These are phyloP conservation scores for Coix lacrymajobi DNA, from an alignment of 176 grass and related monocot genomes.

Conservation along the genomic window DNA sequence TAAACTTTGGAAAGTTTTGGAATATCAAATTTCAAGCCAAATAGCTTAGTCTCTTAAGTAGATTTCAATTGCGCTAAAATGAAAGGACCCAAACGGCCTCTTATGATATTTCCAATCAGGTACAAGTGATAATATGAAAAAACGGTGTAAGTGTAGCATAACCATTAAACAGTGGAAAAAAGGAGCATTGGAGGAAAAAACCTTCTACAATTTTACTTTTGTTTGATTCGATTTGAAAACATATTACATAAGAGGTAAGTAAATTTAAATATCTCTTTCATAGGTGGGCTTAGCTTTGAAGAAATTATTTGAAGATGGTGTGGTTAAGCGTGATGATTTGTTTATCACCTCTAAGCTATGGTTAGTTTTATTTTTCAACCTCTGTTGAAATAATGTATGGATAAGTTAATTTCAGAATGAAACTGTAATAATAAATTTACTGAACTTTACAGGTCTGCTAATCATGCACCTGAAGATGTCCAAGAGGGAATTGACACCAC, in stretches of 20 bases:
- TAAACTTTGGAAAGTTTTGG: too few species aligned
- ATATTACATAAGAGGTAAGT: neutral
- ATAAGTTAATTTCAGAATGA: neutral
- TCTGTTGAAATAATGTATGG: neutral
- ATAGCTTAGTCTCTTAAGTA: too few species aligned
- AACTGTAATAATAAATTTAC: neutral
- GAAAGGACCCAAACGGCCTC: too few species aligned
- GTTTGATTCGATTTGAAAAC: neutral
- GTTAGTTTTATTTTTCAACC: constrained; percentile 29
- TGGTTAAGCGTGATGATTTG: constrained; percentile 64
- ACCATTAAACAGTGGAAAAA: neutral
- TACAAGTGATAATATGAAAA: neutral
- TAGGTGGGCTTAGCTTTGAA: constrained; percentile 75
- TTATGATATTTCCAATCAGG: neutral
- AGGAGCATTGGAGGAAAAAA: neutral
- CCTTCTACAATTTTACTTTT: neutral
- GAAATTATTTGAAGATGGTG: constrained; percentile 56
- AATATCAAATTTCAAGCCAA: too few species aligned
- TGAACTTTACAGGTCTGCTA: constrained; percentile 14
- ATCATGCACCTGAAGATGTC: constrained; percentile 46
- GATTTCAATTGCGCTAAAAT: too few species aligned
- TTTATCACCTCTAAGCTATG: constrained; percentile 92
- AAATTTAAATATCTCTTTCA: neutral
- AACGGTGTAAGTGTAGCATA: neutral
- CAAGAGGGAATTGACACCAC: neutral